Conservation (phyloP, 208 protist genomes). For the Angomonas deanei region DNA sequence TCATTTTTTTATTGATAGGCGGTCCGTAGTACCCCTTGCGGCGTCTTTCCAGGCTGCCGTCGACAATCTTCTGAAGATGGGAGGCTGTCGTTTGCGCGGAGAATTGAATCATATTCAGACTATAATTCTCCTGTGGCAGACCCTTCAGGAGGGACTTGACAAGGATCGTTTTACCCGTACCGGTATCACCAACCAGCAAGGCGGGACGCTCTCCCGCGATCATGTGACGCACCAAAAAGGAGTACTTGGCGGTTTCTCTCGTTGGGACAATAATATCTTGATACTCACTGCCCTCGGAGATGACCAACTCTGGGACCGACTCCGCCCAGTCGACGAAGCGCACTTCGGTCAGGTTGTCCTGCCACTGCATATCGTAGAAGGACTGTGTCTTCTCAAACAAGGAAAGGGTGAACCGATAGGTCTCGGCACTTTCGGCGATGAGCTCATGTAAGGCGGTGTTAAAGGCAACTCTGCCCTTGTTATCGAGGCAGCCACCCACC, state of each 20-base stretch:
- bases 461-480: constrained; percentile 69
- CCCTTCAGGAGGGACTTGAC: constrained; percentile 85
- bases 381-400: constrained; percentile 67
- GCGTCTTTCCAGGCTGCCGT: constrained; percentile 92
- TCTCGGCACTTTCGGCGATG: constrained; percentile 17
- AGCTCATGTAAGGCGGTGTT: constrained; percentile 73
- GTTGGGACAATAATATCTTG: constrained; percentile 95
- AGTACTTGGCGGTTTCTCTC: constrained; percentile 90
- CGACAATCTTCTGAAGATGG: constrained; percentile 92
- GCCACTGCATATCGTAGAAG: constrained; percentile 82
- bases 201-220: constrained; percentile 71
- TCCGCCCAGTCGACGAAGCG: constrained; percentile 80
- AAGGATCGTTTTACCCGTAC: constrained; percentile 96
- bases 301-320: constrained; percentile 74
- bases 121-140: constrained; percentile 78
- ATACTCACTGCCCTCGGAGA: constrained; percentile 81
- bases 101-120: constrained; percentile 92
- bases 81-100: constrained; percentile 92
- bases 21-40: constrained; percentile 95
- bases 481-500: constrained; percentile 87
- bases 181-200: constrained; percentile 92
- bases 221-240: constrained; percentile 85
- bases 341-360: constrained; percentile 56
- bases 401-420: constrained; percentile 70
- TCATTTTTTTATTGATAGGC: constrained; percentile 91